A percentile compares a stretch with the other conserved stretches of the same genome.
phyloP scores from a whole-genome alignment of 1,139 yeast genomes.

The Yarrowia galli region DNA sequence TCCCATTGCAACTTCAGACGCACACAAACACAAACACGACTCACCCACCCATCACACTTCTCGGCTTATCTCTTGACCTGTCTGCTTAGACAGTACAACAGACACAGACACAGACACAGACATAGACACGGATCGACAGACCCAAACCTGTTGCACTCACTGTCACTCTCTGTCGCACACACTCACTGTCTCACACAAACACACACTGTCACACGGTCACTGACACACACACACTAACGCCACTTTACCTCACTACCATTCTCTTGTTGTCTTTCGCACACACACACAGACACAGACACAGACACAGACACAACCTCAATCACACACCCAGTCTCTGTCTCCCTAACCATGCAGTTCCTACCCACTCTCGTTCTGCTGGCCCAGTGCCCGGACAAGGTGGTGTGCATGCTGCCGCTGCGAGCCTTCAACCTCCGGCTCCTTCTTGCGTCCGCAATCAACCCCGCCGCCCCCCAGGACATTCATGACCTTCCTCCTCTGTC shows the following conservation, averaged over 20 bases:
- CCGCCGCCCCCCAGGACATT: slow-evolving; percentile 7
- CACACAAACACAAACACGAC: not conserved
- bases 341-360: slow-evolving; percentile 13
- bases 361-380: slow-evolving; percentile 28
- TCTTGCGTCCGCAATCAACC: not conserved
- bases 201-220: too few species aligned
- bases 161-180: too few species aligned
- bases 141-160: too few species aligned
- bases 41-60: too few species aligned
- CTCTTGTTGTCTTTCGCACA: not conserved
- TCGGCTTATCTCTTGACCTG: slow-evolving; percentile 2
- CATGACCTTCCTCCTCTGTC: not conserved
- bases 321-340: not conserved
- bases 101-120: slow-evolving; percentile 1
- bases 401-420: slow-evolving; percentile 13
- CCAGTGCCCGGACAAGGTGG: slow-evolving; percentile 36
- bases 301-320: not conserved
- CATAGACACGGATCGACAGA: not conserved
- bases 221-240: too few species aligned
- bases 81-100: not conserved
- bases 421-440: slow-evolving; percentile 17
- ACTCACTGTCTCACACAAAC: too few species aligned
- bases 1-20: too few species aligned
- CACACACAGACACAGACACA: not conserved
- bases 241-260: not conserved